A percentile compares a stretch with the other conserved stretches of the same genome.
Evolutionary conservation across 768 basidiomycete genomes (phyloP).

Genomic region (Tylopilus sp.): DNA sequence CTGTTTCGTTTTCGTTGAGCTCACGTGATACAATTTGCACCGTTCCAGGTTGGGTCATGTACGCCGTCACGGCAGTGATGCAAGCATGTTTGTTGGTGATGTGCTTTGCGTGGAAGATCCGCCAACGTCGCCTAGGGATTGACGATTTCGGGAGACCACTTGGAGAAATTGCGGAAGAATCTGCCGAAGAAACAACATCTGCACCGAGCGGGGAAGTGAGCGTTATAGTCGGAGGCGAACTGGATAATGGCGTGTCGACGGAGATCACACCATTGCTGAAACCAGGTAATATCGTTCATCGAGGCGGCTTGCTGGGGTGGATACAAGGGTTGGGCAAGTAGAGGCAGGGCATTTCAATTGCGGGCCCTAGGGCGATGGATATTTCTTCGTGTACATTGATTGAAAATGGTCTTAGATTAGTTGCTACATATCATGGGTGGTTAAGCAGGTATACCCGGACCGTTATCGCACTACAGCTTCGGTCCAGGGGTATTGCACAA

Average conservation of each 20-base stretch:
- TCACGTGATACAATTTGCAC: neutral
- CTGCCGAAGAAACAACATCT: neutral
- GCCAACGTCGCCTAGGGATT: constrained; percentile 70
- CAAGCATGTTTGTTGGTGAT: constrained; percentile 79
- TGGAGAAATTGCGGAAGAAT: neutral
- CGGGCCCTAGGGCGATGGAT: neutral
- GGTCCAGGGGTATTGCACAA: neutral
- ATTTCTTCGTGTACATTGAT: neutral
- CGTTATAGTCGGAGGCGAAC: constrained; percentile 21
- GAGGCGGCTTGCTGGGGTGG: constrained; percentile 24
- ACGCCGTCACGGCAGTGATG: constrained; percentile 77
- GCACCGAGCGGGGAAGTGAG: constrained; percentile 12
- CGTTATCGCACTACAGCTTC: constrained; percentile 25
- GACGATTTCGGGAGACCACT: constrained; percentile 85
- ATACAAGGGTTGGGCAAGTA: constrained; percentile 20
- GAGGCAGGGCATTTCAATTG: neutral
- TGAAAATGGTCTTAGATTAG: too few species aligned
- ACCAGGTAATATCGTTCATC: constrained; percentile 14
- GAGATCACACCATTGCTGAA: constrained; percentile 27
- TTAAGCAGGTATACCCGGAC: too few species aligned
- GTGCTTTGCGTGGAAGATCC: constrained; percentile 81
- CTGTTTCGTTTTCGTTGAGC: neutral
- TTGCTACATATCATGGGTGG: too few species aligned
- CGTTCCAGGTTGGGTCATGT: constrained; percentile 70
- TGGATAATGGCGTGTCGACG: neutral